Conservation (phyloP, 371 early-diverging fungal species). For the Haplosporangium sp. region DNA sequence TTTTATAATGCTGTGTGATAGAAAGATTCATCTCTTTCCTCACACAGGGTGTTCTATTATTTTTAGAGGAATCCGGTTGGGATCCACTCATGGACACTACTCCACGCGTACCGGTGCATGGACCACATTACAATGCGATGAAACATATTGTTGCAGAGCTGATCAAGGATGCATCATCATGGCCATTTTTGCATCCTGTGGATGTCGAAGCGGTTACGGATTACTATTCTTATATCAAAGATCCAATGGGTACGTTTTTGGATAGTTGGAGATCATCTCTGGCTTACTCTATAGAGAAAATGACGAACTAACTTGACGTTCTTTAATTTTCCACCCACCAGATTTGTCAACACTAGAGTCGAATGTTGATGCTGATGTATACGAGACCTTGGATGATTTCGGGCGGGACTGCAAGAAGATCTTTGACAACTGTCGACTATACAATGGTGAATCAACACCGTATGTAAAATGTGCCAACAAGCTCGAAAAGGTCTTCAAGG, state of each 20-base stretch:
- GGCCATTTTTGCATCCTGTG: conserved; percentile 99
- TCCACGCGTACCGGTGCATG: conserved; percentile 67
- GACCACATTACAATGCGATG: conserved; percentile 74
- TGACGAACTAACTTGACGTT: background rate
- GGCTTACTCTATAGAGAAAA: background rate
- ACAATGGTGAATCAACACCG: conserved; percentile 83
- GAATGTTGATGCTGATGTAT: conserved; percentile 81
- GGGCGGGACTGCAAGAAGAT: conserved; percentile 82
- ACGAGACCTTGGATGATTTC: conserved; percentile 80
- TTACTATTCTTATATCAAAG: conserved; percentile 96
- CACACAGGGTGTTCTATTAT: too few species aligned
- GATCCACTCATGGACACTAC: conserved; percentile 85
- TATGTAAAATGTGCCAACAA: conserved; percentile 85
- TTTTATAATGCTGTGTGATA: background rate
- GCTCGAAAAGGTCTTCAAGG: conserved; percentile 79
- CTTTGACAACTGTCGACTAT: conserved; percentile 86
- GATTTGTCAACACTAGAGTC: conserved; percentile 84
- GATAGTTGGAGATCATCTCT: background rate
- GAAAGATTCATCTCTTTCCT: too few species aligned
- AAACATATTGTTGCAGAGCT: conserved; percentile 81
- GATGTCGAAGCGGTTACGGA: conserved; percentile 93
- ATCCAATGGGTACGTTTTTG: conserved; percentile 93
- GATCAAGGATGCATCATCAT: conserved; percentile 83
- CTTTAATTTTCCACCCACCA: conserved; percentile 21
- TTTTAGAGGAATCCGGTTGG: conserved; percentile 90